Evolutionary conservation across 2,329 filamentous ascomycete genomes (phyloP).

Genomic region (Xylaria sp.): DNA sequence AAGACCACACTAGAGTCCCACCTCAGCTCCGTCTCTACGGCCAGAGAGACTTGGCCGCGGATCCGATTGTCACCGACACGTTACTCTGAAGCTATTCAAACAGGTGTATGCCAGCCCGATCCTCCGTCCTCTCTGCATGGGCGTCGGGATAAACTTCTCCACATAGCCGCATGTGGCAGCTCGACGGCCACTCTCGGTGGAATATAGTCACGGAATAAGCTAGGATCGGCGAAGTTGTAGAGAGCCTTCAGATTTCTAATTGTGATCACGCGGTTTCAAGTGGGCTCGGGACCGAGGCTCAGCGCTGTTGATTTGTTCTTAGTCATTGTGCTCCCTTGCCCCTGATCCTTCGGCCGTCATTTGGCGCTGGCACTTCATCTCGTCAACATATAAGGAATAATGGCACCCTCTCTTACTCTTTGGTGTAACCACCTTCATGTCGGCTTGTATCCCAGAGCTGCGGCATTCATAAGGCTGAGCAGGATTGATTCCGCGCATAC

Average conservation of each 20-base stretch:
- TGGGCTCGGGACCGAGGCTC: not conserved
- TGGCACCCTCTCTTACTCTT: not conserved
- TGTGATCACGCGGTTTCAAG: not conserved
- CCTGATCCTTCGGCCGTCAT: conserved; percentile 6
- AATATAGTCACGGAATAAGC: conserved; percentile 5
- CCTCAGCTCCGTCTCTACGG: not conserved
- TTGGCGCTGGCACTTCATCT: not conserved
- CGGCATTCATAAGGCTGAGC: not conserved
- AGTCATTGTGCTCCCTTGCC: conserved; percentile 1
- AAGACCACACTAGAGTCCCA: conserved; percentile 2
- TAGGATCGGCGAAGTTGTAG: conserved; percentile 14
- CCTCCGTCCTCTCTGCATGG: not conserved
- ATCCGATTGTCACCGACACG: not conserved
- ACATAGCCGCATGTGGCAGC: conserved; percentile 24
- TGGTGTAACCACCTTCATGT: not conserved
- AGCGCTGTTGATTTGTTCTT: not conserved
- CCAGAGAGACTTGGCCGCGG: not conserved
- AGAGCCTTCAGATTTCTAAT: not conserved
- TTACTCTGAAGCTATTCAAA: conserved; percentile 27
- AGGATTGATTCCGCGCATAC: not conserved
- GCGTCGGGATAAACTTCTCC: not conserved
- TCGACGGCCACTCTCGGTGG: conserved; percentile 22
- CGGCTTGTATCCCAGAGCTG: not conserved
- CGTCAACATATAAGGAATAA: not conserved
- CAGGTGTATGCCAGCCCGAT: not conserved